Percentiles rank a stretch among this genome's conserved stretches.
Conservation (phyloP, 106 monocot species). For the Narthecium ossifragum region DNA sequence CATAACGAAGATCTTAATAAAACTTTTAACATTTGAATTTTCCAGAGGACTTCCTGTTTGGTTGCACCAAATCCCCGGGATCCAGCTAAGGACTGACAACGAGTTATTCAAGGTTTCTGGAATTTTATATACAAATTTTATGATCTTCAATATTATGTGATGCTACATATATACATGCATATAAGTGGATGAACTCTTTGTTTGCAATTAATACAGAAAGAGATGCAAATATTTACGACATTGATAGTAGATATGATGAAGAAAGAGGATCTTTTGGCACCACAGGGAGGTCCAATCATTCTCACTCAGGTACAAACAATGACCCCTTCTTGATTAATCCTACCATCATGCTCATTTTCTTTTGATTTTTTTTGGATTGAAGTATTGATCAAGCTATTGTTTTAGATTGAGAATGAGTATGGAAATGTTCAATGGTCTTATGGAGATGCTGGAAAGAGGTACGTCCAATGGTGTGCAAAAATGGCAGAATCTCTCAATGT, state of each 20-base stretch:
- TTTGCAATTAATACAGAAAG: slow-evolving; percentile 6
- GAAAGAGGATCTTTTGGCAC: slow-evolving; percentile 26
- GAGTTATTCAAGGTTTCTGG: slow-evolving; percentile 23
- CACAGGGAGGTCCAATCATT: slow-evolving; percentile 36
- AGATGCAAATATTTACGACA: slow-evolving; percentile 32
- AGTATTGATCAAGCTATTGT: too few species aligned
- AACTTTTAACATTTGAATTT: not conserved
- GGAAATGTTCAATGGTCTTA: slow-evolving; percentile 23
- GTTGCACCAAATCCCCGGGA: slow-evolving; percentile 13
- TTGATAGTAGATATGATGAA: slow-evolving; percentile 26
- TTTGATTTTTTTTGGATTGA: too few species aligned
- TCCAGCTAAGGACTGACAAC: slow-evolving; percentile 24
- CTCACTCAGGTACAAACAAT: slow-evolving; percentile 18
- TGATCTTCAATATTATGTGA: too few species aligned
- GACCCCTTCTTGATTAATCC: too few species aligned
- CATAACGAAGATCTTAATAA: too few species aligned
- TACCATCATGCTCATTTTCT: too few species aligned
- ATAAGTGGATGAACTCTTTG: not conserved
- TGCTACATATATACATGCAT: not conserved
- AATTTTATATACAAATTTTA: not conserved
- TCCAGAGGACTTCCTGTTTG: slow-evolving; percentile 29
- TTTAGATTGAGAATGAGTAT: slow-evolving; percentile 41
- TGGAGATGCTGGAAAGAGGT: slow-evolving; percentile 24
- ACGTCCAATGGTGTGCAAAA: slow-evolving; percentile 31
- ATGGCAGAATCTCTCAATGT: slow-evolving; percentile 23